Base-by-base conservation (phyloP, 192 early-diverging fungal genomes). In the Coemansia sp. region DNA sequence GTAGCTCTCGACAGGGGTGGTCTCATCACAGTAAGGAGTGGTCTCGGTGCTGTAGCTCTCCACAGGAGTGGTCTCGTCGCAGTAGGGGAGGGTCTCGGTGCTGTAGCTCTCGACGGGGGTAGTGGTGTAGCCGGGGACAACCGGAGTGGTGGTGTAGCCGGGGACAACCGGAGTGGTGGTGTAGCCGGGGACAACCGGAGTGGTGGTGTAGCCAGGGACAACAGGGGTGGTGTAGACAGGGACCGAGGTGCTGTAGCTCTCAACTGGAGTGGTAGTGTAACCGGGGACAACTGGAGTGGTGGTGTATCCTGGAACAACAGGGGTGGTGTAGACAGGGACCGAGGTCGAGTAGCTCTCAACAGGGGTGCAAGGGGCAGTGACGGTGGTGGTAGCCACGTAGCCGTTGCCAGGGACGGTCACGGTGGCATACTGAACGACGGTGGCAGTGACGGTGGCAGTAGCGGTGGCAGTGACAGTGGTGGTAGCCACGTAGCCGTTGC, bases 51-150 rank as follows among this genome's bases (percentile, higher is more conserved):
- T 46, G 55, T 65, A 65, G 39, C 64, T 53, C 42, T 45, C 64
- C 10, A 43, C 16, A 0, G 58, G 18, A 10, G 58, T 60, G 33
- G 69, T 70, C 50, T 69, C 59, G 26, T 64, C 39, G 59, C 50
- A 40, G 9, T 5, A 21, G 26, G 57, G 18, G 46, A 14, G 26
- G 21, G 14, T 31, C 58, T 38, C 42, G 24, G 68, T 70, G 20
- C 40, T 48, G 55, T 70, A 63, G 69, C 37, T 48, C 69, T 64
- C 57, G 13, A 71, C 69, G 20, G 55, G 42, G 50, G 50, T 50
- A 10, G 62, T 36, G 31, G 28, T 46, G 46, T 63, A 50, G 34
- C 34, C 45, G 31, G 45, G 43, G 40, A 31, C 31, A 31, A 42
- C 38, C 9, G 31, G 34, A 20, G 36, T 36, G 20, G 62, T 36